Evolutionary conservation across 306 rosid genomes (phyloP).

Genomic region (Cucurbita ficifolia): DNA sequence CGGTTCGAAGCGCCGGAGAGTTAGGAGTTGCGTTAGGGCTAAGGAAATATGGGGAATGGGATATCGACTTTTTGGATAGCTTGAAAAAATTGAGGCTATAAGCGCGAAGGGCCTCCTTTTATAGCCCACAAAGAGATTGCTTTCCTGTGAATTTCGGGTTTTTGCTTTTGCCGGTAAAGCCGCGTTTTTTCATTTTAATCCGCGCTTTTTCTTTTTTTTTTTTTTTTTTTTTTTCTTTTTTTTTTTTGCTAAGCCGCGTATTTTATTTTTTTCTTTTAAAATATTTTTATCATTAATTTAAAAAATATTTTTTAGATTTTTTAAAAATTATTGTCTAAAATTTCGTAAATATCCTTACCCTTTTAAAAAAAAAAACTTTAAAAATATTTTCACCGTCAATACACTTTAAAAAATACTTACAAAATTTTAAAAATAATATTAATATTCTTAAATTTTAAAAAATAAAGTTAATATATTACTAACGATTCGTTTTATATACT

Average conservation of each 20-base stretch:
- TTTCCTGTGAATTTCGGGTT: neutral
- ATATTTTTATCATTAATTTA: too few relatives aligned
- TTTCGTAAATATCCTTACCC: too few relatives aligned
- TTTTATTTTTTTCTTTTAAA: too few relatives aligned
- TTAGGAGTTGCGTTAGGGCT: constrained; percentile 1
- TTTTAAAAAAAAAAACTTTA: too few relatives aligned
- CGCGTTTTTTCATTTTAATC: neutral
- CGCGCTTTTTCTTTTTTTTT: neutral
- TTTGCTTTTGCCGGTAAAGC: neutral
- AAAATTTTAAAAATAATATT: too few relatives aligned
- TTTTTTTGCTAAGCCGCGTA: neutral
- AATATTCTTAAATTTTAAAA: too few relatives aligned
- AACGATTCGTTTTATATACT: too few relatives aligned
- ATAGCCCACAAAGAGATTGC: neutral
- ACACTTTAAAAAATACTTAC: too few relatives aligned
- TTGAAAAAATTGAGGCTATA: neutral
- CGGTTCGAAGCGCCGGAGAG: neutral
- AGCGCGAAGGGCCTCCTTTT: neutral
- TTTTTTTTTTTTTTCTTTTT: neutral
- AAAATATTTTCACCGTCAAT: too few relatives aligned
- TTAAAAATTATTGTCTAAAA: too few relatives aligned
- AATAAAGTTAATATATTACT: too few relatives aligned
- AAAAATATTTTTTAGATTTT: too few relatives aligned
- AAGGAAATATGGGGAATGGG: neutral
- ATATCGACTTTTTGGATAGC: neutral